phyloP scores from a whole-genome alignment of 176 grass and related monocot genomes.

The Carex kokanica region DNA sequence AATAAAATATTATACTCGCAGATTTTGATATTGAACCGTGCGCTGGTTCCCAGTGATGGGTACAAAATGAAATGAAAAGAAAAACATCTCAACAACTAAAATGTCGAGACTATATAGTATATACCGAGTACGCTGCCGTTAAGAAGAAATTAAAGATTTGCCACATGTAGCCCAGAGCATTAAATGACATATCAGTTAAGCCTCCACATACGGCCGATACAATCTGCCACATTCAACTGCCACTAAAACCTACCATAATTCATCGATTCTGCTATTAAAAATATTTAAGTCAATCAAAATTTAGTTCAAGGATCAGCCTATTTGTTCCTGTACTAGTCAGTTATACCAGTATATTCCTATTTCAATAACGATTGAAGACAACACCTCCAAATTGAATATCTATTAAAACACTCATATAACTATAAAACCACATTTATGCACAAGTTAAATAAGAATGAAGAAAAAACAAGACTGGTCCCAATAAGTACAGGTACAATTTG shows the following conservation, averaged over 20 bases:
- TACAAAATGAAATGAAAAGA: too few species aligned
- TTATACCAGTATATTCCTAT: too few species aligned
- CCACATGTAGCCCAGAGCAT: too few species aligned
- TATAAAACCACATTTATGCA: background rate
- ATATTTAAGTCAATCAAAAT: background rate
- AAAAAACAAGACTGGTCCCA: background rate
- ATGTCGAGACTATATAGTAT: too few species aligned
- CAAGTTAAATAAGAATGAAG: background rate
- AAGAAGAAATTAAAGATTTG: too few species aligned
- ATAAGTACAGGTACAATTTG: background rate
- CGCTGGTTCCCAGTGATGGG: too few species aligned
- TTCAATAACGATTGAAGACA: background rate
- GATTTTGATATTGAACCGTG: too few species aligned
- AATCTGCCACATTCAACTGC: slow-evolving; percentile 40
- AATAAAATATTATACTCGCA: too few species aligned
- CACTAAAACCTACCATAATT: background rate
- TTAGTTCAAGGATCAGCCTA: background rate
- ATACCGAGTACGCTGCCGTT: too few species aligned
- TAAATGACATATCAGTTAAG: too few species aligned
- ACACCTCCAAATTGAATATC: background rate
- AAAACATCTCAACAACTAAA: too few species aligned
- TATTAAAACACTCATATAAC: background rate
- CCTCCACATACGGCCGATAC: background rate
- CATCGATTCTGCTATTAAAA: background rate
- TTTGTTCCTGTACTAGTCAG: background rate